Conservation (phyloP, 1,284 basidiomycete genomes). For the Blastosporella zonata region DNA sequence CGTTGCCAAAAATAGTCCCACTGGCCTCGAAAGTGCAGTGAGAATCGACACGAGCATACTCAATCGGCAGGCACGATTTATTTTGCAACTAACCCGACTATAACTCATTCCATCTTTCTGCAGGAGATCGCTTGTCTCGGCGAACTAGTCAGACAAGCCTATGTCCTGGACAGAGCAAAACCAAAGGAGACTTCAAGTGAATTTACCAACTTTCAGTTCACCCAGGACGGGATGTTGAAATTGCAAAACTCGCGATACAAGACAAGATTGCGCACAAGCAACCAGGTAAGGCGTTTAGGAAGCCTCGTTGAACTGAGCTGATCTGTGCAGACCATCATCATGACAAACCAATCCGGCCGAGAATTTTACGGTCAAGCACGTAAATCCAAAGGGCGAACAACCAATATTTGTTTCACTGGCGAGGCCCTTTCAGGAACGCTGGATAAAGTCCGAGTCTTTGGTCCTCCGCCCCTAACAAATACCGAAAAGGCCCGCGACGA, state of each 20-base stretch:
- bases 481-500: slow-evolving; percentile 35
- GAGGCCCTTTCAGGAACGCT: slow-evolving; percentile 19
- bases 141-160: slow-evolving; percentile 26
- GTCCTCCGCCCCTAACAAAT: slow-evolving; percentile 32
- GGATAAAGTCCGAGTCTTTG: slow-evolving; percentile 31
- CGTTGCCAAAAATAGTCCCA: slow-evolving; percentile 5
- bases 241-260: slow-evolving; percentile 35
- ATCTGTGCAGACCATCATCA: slow-evolving; percentile 26
- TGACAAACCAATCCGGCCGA: slow-evolving; percentile 26
- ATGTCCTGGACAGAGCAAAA: slow-evolving; percentile 25
- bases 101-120: not conserved
- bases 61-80: slow-evolving; percentile 17
- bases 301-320: not conserved
- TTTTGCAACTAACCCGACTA: not conserved
- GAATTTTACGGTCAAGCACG: slow-evolving; percentile 28
- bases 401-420: slow-evolving; percentile 25
- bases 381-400: slow-evolving; percentile 28
- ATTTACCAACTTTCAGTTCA: slow-evolving; percentile 16
- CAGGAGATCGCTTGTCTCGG: slow-evolving; percentile 27
- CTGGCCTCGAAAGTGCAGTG: slow-evolving; percentile 2
- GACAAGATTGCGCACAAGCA: slow-evolving; percentile 30
- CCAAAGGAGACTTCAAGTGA: slow-evolving; percentile 26
- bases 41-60: slow-evolving; percentile 25
- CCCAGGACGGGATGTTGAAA: slow-evolving; percentile 21
- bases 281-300: slow-evolving; percentile 25